Percentiles rank a stretch among this genome's conserved stretches.
Evolutionary conservation across 1,284 basidiomycete species (phyloP).

Genomic region (Ganoderma lucidum): DNA sequence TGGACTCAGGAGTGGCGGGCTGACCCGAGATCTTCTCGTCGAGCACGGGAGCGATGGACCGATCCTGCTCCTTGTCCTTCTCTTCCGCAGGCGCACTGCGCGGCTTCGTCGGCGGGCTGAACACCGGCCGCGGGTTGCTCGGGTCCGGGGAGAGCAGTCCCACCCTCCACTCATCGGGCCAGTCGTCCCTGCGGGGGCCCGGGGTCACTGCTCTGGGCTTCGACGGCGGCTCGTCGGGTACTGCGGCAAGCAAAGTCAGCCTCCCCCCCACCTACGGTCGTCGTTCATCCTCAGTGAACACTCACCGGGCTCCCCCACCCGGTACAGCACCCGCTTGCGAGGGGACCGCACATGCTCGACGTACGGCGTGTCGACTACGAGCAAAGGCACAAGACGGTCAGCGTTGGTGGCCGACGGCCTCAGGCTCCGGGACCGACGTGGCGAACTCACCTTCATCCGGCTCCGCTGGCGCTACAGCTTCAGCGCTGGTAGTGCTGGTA

Average conservation of each 20-base stretch:
- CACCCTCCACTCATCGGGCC: not conserved
- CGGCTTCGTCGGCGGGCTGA: not conserved
- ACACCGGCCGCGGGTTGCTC: not conserved
- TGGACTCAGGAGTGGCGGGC: not conserved
- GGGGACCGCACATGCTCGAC: not conserved
- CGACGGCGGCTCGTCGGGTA: not conserved
- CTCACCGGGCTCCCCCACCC: not conserved
- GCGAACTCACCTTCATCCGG: not conserved
- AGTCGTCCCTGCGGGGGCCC: not conserved
- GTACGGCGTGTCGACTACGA: not conserved
- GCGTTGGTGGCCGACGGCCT: not conserved
- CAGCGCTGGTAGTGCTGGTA: not conserved
- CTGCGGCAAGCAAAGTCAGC: not conserved
- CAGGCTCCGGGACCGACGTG: not conserved
- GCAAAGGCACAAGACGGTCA: not conserved
- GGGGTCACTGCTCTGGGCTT: not conserved
- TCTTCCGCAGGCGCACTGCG: not conserved
- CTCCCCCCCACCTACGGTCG: not conserved
- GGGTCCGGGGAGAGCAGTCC: slow-evolving; percentile 7
- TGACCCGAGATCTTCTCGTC: not conserved
- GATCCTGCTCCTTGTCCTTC: not conserved
- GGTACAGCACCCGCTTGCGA: not conserved
- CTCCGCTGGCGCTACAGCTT: not conserved
- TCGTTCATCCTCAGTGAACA: too few relatives aligned
- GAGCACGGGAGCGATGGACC: too few relatives aligned